Percentiles rank a stretch among this genome's conserved stretches.
phyloP scores from a whole-genome alignment of 129 eudicot species.

The Arctium lappa region DNA sequence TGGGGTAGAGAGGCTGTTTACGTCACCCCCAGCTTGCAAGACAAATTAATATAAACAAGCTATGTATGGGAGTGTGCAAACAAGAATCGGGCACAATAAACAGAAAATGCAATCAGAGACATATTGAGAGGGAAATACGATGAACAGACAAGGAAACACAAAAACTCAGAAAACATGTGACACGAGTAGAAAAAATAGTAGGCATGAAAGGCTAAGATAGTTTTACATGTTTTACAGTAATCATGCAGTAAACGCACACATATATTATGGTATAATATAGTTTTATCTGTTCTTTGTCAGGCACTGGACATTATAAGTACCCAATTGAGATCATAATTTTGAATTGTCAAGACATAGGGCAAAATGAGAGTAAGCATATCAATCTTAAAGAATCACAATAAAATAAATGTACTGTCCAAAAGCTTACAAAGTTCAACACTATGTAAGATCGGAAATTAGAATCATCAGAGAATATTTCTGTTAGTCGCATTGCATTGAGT shows the following conservation, averaged over 20 bases:
- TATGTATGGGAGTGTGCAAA: no score
- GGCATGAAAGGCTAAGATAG: background rate
- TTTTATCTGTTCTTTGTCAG: background rate
- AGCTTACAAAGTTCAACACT: conserved; percentile 58
- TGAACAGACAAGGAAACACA: background rate
- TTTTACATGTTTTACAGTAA: background rate
- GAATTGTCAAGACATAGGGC: background rate
- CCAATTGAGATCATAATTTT: background rate
- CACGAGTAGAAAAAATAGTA: background rate
- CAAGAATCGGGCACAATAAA: background rate
- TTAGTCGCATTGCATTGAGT: conserved; percentile 73
- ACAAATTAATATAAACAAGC: background rate
- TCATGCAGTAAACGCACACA: background rate
- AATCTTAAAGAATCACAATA: background rate
- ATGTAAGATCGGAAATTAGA: conserved; percentile 66
- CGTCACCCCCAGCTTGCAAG: background rate
- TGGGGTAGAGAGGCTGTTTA: no score
- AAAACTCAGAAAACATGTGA: background rate
- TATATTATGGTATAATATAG: background rate
- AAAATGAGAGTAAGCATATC: background rate
- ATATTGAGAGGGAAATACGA: background rate
- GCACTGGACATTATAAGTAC: background rate
- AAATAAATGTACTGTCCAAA: background rate
- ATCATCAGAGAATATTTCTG: conserved; percentile 75
- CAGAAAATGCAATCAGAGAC: background rate